A percentile compares a stretch with the other conserved stretches of the same genome.
phyloP scores from a whole-genome alignment of 2,329 filamentous ascomycete species.

The Leptographium lundbergii region DNA sequence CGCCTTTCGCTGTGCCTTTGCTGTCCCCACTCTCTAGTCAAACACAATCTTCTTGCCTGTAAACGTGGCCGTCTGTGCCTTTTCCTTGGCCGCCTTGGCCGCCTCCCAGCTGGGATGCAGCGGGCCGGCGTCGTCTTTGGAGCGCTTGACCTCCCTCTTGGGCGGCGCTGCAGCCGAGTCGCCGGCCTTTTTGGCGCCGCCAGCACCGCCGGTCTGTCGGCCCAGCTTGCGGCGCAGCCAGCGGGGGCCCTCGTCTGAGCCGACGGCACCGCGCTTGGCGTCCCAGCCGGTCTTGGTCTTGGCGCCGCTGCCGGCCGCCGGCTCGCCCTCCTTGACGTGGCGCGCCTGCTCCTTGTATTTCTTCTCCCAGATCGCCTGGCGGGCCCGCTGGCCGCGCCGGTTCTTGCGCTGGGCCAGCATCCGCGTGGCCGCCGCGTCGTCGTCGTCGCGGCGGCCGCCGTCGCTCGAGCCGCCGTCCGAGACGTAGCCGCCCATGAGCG shows the following conservation, averaged over 20 bases:
- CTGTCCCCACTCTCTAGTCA: slow-evolving; percentile 26
- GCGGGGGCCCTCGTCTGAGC: slow-evolving; percentile 28
- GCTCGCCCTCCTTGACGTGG: slow-evolving; percentile 51
- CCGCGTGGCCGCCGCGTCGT: slow-evolving; percentile 42
- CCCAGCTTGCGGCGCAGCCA: slow-evolving; percentile 23
- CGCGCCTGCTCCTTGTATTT: slow-evolving; percentile 63
- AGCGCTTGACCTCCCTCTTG: neutral
- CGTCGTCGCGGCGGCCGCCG: slow-evolving; percentile 56
- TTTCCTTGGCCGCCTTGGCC: slow-evolving; percentile 48
- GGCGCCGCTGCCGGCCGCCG: slow-evolving; percentile 18
- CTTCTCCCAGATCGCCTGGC: slow-evolving; percentile 68
- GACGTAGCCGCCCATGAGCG: slow-evolving; percentile 67
- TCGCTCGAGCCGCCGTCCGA: slow-evolving; percentile 69
- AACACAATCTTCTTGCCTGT: slow-evolving; percentile 46
- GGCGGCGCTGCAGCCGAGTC: neutral
- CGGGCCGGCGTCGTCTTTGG: slow-evolving; percentile 12
- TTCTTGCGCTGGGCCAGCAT: slow-evolving; percentile 53
- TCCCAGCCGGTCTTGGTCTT: slow-evolving; percentile 41
- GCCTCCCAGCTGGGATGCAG: slow-evolving; percentile 56
- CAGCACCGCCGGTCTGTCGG: slow-evolving; percentile 13
- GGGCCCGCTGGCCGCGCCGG: slow-evolving; percentile 57
- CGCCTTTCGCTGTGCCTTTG: too few relatives aligned
- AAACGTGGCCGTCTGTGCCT: slow-evolving; percentile 37
- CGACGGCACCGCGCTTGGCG: slow-evolving; percentile 40
- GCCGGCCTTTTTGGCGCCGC: slow-evolving; percentile 4